Conservation (phyloP, 441 rosid genomes). For the Gossypium laxum region DNA sequence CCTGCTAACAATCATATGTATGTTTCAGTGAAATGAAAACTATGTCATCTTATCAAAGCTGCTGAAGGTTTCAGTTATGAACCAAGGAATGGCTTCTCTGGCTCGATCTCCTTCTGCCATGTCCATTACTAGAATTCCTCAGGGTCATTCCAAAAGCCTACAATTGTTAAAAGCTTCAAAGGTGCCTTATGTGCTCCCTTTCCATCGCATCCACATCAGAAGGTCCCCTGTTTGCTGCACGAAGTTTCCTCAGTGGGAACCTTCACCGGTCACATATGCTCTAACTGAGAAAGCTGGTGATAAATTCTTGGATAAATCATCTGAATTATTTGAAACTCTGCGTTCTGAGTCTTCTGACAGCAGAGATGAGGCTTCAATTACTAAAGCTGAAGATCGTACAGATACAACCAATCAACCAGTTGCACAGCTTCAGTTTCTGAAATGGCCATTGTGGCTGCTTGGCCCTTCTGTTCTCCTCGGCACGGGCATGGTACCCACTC, state of each 20-base stretch:
- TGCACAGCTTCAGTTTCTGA: constrained; percentile 42
- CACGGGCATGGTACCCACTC: constrained; percentile 81
- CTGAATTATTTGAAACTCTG: constrained; percentile 47
- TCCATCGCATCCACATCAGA: constrained; percentile 18
- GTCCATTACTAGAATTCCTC: constrained; percentile 17
- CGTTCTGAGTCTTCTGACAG: constrained; percentile 29
- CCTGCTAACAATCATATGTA: background rate
- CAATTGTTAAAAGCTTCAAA: constrained; percentile 22
- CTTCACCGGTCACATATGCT: constrained; percentile 39
- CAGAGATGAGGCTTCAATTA: constrained; percentile 25
- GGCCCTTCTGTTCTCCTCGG: constrained; percentile 72
- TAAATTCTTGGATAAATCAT: constrained; percentile 35
- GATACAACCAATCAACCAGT: constrained; percentile 18
- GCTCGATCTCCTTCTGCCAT: constrained; percentile 27
- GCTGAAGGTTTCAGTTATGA: constrained; percentile 26
- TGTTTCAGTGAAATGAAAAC: constrained; percentile 7
- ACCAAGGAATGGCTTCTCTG: constrained; percentile 40
- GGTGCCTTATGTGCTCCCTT: constrained; percentile 8
- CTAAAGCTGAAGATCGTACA: constrained; percentile 20
- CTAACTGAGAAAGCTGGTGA: constrained; percentile 34
- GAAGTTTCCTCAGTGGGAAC: constrained; percentile 56
- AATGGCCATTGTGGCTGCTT: constrained; percentile 79
- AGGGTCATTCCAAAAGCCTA: constrained; percentile 22
- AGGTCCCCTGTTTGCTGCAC: constrained; percentile 36
- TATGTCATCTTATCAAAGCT: constrained; percentile 12